Conservation (phyloP, 1,284 basidiomycete species). For the Ganoderma sp. region DNA sequence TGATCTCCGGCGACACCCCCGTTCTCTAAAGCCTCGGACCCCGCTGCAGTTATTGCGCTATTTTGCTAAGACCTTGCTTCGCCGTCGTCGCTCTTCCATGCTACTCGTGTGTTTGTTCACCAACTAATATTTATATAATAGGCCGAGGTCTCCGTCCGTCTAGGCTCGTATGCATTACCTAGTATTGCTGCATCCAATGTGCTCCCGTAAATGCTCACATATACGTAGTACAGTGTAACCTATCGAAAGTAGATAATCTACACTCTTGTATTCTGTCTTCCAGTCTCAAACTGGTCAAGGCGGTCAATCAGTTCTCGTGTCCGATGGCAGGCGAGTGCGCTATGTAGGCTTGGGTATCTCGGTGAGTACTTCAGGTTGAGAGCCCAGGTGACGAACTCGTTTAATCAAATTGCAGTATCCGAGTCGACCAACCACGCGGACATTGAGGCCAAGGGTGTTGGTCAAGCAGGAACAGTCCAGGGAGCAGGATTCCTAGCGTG, state of each 20-base stretch:
- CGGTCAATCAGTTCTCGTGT: not conserved
- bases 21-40: not conserved
- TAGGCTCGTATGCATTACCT: conserved; percentile 1
- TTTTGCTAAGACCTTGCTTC: not conserved
- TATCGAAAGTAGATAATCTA: conserved; percentile 30
- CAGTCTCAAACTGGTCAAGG: not conserved
- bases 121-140: conserved; percentile 3
- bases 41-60: conserved; percentile 8
- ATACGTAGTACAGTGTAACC: conserved; percentile 30
- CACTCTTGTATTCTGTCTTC: conserved; percentile 22
- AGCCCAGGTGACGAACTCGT: too few species aligned
- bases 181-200: conserved; percentile 7
- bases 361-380: not conserved
- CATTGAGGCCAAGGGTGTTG: too few species aligned
- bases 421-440: too few species aligned
- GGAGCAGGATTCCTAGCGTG: too few species aligned
- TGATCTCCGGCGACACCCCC: not conserved
- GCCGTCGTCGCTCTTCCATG: not conserved
- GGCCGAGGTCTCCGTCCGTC: not conserved
- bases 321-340: too few species aligned
- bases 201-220: conserved; percentile 18
- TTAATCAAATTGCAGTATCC: too few species aligned
- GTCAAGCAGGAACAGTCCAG: too few species aligned
- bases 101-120: not conserved
- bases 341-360: not conserved